Conservation (phyloP, 371 early-diverging fungal species). For the Apophysomyces trapeziformis region DNA sequence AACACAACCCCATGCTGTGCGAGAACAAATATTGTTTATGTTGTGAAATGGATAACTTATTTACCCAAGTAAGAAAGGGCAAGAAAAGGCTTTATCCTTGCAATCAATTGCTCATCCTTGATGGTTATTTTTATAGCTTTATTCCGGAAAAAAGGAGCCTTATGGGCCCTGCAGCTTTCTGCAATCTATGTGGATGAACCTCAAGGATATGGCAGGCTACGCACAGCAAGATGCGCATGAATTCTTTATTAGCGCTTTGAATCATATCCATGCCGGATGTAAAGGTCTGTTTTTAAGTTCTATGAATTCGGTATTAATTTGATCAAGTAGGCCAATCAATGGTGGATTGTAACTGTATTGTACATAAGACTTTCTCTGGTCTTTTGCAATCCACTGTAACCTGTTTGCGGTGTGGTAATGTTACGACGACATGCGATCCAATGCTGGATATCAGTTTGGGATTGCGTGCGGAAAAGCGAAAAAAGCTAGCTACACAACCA, state of each 20-base stretch:
- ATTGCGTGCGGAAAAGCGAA: constrained; percentile 58
- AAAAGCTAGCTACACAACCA: constrained; percentile 25
- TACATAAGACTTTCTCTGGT: constrained; percentile 93
- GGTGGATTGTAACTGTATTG: constrained; percentile 79
- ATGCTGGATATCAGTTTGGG: constrained; percentile 93
- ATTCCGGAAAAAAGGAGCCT: constrained; percentile 72
- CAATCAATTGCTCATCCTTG: neutral
- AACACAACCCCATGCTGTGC: constrained; percentile 76
- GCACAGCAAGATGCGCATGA: constrained; percentile 98
- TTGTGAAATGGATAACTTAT: constrained; percentile 88
- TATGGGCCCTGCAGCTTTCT: constrained; percentile 86
- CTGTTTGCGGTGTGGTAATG: constrained; percentile 82
- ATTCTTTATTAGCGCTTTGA: constrained; percentile 88
- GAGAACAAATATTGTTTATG: constrained; percentile 80
- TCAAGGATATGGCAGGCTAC: constrained; percentile 88
- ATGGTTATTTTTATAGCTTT: constrained; percentile 52
- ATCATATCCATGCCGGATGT: constrained; percentile 80
- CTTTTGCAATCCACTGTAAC: constrained; percentile 88
- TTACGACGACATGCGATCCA: constrained; percentile 83
- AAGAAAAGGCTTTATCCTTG: neutral
- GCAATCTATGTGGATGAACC: constrained; percentile 87
- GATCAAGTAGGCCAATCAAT: constrained; percentile 21
- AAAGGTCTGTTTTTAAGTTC: constrained; percentile 24
- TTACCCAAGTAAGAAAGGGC: constrained; percentile 59
- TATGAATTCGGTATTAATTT: neutral